Conservation (phyloP, 2,329 filamentous ascomycete genomes). For the Metarhizium guizhouense region DNA sequence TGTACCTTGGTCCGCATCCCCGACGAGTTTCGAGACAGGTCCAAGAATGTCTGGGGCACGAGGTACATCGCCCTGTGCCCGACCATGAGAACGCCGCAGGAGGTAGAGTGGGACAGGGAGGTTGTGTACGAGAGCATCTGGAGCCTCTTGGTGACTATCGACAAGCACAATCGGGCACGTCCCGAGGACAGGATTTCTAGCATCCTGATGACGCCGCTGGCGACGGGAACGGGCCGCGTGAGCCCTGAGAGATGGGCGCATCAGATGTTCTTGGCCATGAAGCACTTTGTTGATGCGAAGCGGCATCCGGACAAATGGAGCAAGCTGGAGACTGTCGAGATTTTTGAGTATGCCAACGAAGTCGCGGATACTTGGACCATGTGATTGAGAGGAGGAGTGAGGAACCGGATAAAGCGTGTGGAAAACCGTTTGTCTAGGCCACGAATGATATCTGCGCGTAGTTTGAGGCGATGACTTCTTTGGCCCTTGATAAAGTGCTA, state of each 20-base stretch:
- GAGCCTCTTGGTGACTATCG: slow-evolving; percentile 39
- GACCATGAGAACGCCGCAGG: slow-evolving; percentile 39
- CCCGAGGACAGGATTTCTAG: slow-evolving; percentile 24
- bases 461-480: background rate
- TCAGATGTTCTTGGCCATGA: slow-evolving; percentile 41
- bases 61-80: slow-evolving; percentile 40
- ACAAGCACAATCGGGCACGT: slow-evolving; percentile 32
- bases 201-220: slow-evolving; percentile 43
- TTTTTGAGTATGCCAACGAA: slow-evolving; percentile 6
- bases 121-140: slow-evolving; percentile 45
- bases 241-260: slow-evolving; percentile 38
- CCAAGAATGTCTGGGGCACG: slow-evolving; percentile 31
- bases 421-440: too few relatives aligned
- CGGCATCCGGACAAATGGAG: slow-evolving; percentile 34
- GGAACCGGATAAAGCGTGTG: background rate
- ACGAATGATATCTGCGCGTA: background rate
- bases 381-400: too few relatives aligned
- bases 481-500: too few relatives aligned
- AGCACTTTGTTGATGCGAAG: slow-evolving; percentile 39
- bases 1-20: slow-evolving; percentile 40
- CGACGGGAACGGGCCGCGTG: slow-evolving; percentile 37
- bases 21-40: slow-evolving; percentile 19
- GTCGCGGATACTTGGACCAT: slow-evolving; percentile 5
- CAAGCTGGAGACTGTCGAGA: slow-evolving; percentile 14
- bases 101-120: slow-evolving; percentile 39